Evolutionary conservation across 768 basidiomycete species (phyloP).

Genomic region (Solioccasus polychromus): DNA sequence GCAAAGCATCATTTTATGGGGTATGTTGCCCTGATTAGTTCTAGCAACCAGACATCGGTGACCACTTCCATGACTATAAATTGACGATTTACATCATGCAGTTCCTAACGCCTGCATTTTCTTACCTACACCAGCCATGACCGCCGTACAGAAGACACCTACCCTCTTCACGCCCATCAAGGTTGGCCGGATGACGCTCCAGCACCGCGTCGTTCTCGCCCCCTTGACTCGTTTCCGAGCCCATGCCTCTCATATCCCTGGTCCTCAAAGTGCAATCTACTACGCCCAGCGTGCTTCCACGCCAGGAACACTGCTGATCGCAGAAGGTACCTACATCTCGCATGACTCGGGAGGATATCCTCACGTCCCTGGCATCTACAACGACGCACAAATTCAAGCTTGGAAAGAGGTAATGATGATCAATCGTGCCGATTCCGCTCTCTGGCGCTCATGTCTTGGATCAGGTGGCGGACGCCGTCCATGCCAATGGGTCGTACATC

Average conservation of each 20-base stretch:
- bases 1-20: too few relatives aligned
- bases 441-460: neutral
- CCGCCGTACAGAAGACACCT: neutral
- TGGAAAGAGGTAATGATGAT: conserved; percentile 44
- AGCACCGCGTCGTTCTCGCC: conserved; percentile 53
- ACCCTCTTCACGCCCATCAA: conserved; percentile 46
- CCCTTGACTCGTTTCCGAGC: conserved; percentile 50
- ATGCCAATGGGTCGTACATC: conserved; percentile 48
- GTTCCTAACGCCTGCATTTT: too few relatives aligned
- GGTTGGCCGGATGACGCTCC: conserved; percentile 40
- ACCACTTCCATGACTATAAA: too few relatives aligned
- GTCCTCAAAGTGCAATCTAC: conserved; percentile 40
- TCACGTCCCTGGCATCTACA: conserved; percentile 64
- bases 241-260: conserved; percentile 33
- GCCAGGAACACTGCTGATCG: conserved; percentile 53
- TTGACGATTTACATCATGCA: too few relatives aligned
- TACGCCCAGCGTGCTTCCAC: conserved; percentile 45
- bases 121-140: conserved; percentile 1
- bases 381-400: conserved; percentile 48
- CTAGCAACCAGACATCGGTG: too few relatives aligned
- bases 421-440: neutral
- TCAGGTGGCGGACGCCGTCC: conserved; percentile 56
- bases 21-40: too few relatives aligned
- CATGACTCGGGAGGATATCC: conserved; percentile 44
- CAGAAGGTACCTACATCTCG: conserved; percentile 56